Conservation (phyloP, 202 grass and related monocot species). For the Bolboschoenoplectus hybrid region DNA sequence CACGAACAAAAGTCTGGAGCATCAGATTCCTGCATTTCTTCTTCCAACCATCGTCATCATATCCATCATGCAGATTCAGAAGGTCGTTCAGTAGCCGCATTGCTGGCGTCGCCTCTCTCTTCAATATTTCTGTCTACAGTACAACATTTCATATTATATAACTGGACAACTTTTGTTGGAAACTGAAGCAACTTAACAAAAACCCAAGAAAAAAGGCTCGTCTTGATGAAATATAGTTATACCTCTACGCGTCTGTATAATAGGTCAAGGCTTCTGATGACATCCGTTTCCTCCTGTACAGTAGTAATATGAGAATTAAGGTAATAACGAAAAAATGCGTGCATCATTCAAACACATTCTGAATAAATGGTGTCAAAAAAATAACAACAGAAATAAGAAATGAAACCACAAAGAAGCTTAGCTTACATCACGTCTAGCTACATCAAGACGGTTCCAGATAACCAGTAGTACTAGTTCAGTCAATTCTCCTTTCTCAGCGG, state of each 20-base stretch:
- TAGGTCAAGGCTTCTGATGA: conserved; percentile 89
- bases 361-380: not conserved
- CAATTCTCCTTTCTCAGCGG: conserved; percentile 88
- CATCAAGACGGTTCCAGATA: conserved; percentile 97
- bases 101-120: conserved; percentile 79
- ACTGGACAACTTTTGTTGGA: conserved; percentile 12
- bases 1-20: conserved; percentile 76
- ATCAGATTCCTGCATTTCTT: conserved; percentile 85
- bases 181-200: conserved; percentile 25
- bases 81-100: conserved; percentile 92
- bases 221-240: not conserved
- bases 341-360: not conserved
- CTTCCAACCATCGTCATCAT: conserved; percentile 75
- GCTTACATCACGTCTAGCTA: conserved; percentile 89
- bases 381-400: not conserved
- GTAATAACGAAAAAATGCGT: conserved; percentile 33
- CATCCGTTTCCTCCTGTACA: conserved; percentile 82
- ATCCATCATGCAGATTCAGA: conserved; percentile 87
- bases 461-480: conserved; percentile 91
- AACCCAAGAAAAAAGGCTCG: conserved; percentile 16
- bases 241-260: conserved; percentile 92
- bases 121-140: conserved; percentile 82
- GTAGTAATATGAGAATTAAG: conserved; percentile 32
- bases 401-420: conserved; percentile 34
- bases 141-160: conserved; percentile 38